These are phyloP conservation scores for Lasiosphaeria hispida DNA, from an alignment of 495 filamentous ascomycete species.

Conservation along the genomic window DNA sequence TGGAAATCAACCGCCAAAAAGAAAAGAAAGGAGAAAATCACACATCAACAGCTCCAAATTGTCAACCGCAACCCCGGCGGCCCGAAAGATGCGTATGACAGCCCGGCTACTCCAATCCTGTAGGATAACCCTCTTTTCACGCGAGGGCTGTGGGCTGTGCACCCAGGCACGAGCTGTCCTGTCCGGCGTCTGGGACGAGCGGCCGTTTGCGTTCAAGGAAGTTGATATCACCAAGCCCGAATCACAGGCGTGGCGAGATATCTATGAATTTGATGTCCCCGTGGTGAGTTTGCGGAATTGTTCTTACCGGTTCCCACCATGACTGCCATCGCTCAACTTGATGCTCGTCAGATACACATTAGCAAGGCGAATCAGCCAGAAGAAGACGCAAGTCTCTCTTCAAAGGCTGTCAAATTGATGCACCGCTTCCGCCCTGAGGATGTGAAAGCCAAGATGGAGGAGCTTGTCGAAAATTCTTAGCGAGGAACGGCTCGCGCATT, in stretches of 20 bases:
- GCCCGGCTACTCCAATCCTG: constrained; percentile 53
- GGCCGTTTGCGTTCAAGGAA: constrained; percentile 74
- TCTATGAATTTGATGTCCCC: constrained; percentile 89
- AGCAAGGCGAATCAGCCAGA: constrained; percentile 46
- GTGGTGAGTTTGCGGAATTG: constrained; percentile 53
- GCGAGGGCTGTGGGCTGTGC: constrained; percentile 76
- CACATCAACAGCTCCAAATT: neutral
- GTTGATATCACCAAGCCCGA: constrained; percentile 70
- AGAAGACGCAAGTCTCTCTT: constrained; percentile 50
- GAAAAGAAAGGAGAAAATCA: too few relatives aligned
- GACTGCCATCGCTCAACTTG: neutral
- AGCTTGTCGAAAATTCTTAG: constrained; percentile 53
- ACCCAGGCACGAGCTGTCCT: constrained; percentile 70
- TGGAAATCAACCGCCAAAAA: too few relatives aligned
- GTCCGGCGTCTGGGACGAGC: constrained; percentile 63
- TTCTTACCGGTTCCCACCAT: neutral
- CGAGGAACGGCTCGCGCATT: neutral
- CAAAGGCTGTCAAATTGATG: constrained; percentile 73
- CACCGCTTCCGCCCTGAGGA: constrained; percentile 73
- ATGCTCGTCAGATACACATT: constrained; percentile 60
- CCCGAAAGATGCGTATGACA: constrained; percentile 38
- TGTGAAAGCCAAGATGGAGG: constrained; percentile 69
- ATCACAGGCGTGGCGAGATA: constrained; percentile 66
- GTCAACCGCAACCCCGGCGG: neutral
- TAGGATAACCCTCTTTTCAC: constrained; percentile 80